These are phyloP conservation scores for Turnera subulata DNA, from an alignment of 345 rosid species.

Conservation along the genomic window DNA sequence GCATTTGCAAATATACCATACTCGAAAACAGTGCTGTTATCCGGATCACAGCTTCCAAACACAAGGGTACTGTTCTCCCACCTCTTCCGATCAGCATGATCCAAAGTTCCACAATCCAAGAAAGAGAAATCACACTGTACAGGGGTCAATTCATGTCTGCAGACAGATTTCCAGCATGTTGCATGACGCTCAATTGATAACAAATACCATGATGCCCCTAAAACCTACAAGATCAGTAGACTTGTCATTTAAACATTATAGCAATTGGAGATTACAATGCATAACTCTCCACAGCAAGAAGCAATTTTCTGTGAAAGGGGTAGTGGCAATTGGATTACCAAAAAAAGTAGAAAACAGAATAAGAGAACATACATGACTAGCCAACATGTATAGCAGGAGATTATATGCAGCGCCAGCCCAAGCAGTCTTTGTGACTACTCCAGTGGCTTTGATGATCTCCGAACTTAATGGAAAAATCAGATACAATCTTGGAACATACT, in stretches of 20 bases:
- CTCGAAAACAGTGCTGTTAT: slow-evolving; percentile 24
- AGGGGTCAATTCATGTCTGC: slow-evolving; percentile 39
- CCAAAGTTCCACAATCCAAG: slow-evolving; percentile 51
- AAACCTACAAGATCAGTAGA: slow-evolving; percentile 40
- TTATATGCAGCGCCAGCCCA: slow-evolving; percentile 98
- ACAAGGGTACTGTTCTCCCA: slow-evolving; percentile 62
- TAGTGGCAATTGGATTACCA: not conserved
- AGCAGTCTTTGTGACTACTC: slow-evolving; percentile 80
- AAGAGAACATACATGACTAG: slow-evolving; percentile 69
- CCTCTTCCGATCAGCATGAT: slow-evolving; percentile 21
- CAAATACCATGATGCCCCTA: slow-evolving; percentile 89
- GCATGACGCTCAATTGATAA: slow-evolving; percentile 69
- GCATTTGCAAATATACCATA: slow-evolving; percentile 68
- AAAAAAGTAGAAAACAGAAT: not conserved
- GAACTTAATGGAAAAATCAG: slow-evolving; percentile 73
- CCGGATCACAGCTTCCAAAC: slow-evolving; percentile 54
- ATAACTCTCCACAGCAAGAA: too few relatives aligned
- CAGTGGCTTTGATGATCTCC: slow-evolving; percentile 61
- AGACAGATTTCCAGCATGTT: slow-evolving; percentile 73
- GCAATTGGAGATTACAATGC: too few relatives aligned
- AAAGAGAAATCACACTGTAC: slow-evolving; percentile 39
- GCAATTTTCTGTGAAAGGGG: not conserved
- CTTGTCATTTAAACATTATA: not conserved
- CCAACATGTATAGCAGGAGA: slow-evolving; percentile 73
- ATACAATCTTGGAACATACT: slow-evolving; percentile 68